Evolutionary conservation across 2,329 filamentous ascomycete species (phyloP).

Genomic region (Botrytis squamosa): DNA sequence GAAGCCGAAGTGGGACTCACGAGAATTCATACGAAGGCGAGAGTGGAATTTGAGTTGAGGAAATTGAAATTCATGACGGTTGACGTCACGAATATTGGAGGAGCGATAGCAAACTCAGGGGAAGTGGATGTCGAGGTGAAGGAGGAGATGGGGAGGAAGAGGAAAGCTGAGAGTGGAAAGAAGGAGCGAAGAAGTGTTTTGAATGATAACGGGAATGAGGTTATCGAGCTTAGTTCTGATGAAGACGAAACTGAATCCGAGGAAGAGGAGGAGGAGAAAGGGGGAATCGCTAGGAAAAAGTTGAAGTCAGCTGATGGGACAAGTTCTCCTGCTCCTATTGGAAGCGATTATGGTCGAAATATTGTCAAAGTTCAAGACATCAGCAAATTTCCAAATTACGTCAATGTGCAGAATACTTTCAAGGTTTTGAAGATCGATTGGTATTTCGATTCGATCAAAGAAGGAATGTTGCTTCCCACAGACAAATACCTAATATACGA

Average conservation of each 20-base stretch:
- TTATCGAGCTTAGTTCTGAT: slow-evolving; percentile 35
- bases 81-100: neutral
- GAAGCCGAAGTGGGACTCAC: slow-evolving; percentile 76
- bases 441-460: slow-evolving; percentile 54
- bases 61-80: slow-evolving; percentile 9
- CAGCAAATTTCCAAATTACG: neutral
- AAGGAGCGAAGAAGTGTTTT: slow-evolving; percentile 35
- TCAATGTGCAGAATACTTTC: slow-evolving; percentile 37
- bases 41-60: slow-evolving; percentile 48
- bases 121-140: neutral
- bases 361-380: neutral
- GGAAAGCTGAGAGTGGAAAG: neutral
- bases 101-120: neutral
- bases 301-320: slow-evolving; percentile 6
- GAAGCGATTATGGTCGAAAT: neutral
- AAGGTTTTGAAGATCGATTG: slow-evolving; percentile 59
- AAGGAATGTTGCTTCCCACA: slow-evolving; percentile 47
- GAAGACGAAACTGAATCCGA: slow-evolving; percentile 43
- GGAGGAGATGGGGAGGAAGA: neutral
- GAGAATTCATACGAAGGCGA: slow-evolving; percentile 64
- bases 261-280: slow-evolving; percentile 29
- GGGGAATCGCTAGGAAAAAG: slow-evolving; percentile 12
- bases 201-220: slow-evolving; percentile 27
- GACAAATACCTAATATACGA: slow-evolving; percentile 55
- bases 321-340: neutral